Evolutionary conservation across 2,329 filamentous ascomycete genomes (phyloP), one percentile per base, ranked within the genome.

Genomic region (Cladosporium sp.): DNA sequence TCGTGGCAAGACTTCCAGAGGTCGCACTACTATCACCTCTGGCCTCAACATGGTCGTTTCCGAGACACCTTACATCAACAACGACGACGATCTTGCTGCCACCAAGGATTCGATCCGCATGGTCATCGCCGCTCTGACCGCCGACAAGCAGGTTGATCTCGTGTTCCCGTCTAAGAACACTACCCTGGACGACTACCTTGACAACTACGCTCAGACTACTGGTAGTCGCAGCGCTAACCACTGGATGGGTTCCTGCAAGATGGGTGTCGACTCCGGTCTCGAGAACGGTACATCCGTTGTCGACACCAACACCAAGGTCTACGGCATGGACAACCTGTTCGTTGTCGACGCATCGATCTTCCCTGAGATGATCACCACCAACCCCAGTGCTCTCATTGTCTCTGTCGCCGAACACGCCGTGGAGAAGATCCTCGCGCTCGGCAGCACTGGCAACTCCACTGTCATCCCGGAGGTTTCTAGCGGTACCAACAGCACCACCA

Each of bases 261-360:
- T 79, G 59, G 76, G 76, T 56, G 70, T 71, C 15, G 76, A 78
- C 63, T 76, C 74, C 57, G 76, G 76, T 51, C 69, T 78, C 17
- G 69, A 63, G 19, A 60, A 64, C 54, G 76, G 76, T 50, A 73
- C 74, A 20, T 70, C 78, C 0, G 80, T 82, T 7, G 75, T 82
- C 0, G 79, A 82, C 60, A 73, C 76, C 34, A 77, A 78, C 67
- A 78, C 80, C 54, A 74, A 79, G 49, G 80, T 82, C 3, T 70
- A 80, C 67, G 86, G 85, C 38, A 88, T 83, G 0, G 84, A 88
- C 66, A 88, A 88, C 72, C 75, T 88, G 45, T 88, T 85, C 66
- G 82, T 88, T 14, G 84, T 89, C 3, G 86, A 89, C 66, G 86
- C 83, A 0, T 83, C 82, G 61, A 85, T 89, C 66, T 87, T 88